Evolutionary conservation across 768 basidiomycete genomes (phyloP).

Genomic region (Lactifluus piperatus): DNA sequence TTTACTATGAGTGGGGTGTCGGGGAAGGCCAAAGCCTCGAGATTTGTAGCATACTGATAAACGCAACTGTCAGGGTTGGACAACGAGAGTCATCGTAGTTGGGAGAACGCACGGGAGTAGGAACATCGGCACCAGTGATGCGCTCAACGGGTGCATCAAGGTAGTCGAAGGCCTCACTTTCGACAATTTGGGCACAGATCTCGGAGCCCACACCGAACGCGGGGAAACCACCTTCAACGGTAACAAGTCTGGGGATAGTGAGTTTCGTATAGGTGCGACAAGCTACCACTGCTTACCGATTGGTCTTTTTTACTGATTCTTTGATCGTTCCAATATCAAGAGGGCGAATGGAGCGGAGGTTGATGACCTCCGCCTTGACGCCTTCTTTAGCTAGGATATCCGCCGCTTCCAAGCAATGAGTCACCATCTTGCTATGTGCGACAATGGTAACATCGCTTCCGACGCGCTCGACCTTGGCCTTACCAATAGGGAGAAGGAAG

Average conservation of each 20-base stretch:
- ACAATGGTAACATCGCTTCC: slow-evolving; percentile 94
- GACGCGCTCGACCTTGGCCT: slow-evolving; percentile 90
- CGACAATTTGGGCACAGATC: slow-evolving; percentile 94
- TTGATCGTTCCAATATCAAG: slow-evolving; percentile 98
- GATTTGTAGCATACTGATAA: slow-evolving; percentile 74
- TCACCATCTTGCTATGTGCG: slow-evolving; percentile 97
- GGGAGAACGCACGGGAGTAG: slow-evolving; percentile 73
- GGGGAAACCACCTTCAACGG: slow-evolving; percentile 98
- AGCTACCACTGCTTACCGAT: slow-evolving; percentile 47
- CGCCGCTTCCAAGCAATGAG: slow-evolving; percentile 90
- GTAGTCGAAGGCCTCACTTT: slow-evolving; percentile 97
- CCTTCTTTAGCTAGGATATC: slow-evolving; percentile 92
- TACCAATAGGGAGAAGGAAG: slow-evolving; percentile 94
- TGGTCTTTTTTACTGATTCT: slow-evolving; percentile 96
- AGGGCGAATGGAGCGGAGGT: slow-evolving; percentile 91
- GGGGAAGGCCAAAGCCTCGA: slow-evolving; percentile 91
- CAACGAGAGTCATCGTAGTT: slow-evolving; percentile 1
- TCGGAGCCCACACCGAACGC: slow-evolving; percentile 97
- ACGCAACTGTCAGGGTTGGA: neutral
- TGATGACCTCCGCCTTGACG: slow-evolving; percentile 96
- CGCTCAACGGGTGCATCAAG: slow-evolving; percentile 98
- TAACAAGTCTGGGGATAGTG: slow-evolving; percentile 55
- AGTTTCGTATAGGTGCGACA: slow-evolving; percentile 1
- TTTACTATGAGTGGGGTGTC: slow-evolving; percentile 85
- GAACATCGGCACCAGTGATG: slow-evolving; percentile 94